phyloP scores from a whole-genome alignment of 192 early-diverging fungal species.

The Globomyces pollinis-pini region DNA sequence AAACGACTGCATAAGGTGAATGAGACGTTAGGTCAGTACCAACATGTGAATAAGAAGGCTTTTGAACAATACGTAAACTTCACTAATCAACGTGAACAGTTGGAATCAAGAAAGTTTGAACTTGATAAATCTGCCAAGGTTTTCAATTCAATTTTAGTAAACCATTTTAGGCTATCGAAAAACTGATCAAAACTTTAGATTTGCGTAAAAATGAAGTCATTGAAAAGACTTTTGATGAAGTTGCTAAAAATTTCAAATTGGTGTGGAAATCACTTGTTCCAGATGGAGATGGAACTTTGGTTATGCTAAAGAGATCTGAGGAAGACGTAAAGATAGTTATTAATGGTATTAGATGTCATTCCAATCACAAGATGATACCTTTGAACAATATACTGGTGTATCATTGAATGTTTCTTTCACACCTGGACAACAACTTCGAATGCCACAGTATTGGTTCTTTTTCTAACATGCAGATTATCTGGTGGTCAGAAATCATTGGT shows the following conservation, averaged over 20 bases:
- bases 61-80: conserved; percentile 96
- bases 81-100: conserved; percentile 77
- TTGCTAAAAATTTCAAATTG: conserved; percentile 75
- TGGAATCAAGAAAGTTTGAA: conserved; percentile 78
- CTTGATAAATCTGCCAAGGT: conserved; percentile 69
- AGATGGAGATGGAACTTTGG: conserved; percentile 70
- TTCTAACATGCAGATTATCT: too few relatives aligned
- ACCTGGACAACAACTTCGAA: conserved; percentile 75
- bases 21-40: conserved; percentile 79
- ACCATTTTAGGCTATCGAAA: conserved; percentile 69
- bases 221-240: conserved; percentile 90
- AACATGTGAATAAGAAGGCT: conserved; percentile 97
- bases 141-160: conserved; percentile 16
- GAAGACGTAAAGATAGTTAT: conserved; percentile 3
- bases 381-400: conserved; percentile 88
- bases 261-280: conserved; percentile 91
- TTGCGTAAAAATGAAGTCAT: conserved; percentile 97
- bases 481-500: conserved; percentile 98
- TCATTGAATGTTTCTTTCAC: conserved; percentile 91
- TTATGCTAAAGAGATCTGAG: conserved; percentile 64
- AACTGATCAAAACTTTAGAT: conserved; percentile 84
- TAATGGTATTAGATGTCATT: conserved; percentile 13
- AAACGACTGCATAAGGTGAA: conserved; percentile 59
- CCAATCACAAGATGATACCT: neutral
- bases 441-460: too few relatives aligned